Evolutionary conservation across 768 basidiomycete genomes (phyloP), one percentile per base, ranked within the genome.

Genomic region (Lepiota venenata): DNA sequence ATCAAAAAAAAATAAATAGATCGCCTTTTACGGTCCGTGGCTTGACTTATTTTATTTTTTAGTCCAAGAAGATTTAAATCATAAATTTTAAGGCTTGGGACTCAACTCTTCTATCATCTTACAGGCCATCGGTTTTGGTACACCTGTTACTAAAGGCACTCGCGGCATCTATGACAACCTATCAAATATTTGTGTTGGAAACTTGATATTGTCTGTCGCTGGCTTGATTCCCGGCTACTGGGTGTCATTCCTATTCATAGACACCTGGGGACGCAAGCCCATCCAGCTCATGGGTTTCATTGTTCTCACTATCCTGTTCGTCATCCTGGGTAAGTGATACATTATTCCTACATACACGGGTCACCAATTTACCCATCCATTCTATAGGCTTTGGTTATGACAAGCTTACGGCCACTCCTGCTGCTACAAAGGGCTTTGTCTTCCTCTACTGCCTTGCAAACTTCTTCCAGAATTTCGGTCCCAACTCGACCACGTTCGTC

Each of bases 391-490:
- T 89, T 65, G 85, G 71, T 14, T 90, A 79, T 58, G 75, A 87
- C 64, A 76, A 72, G 61, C 74, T 84, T 50, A 83, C 43, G 46
- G 74, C 76, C 27, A 78, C 75, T 1, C 3, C 59, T 2, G 10
- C 66, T 2, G 66, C 71, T 16, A 75, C 46, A 14, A 81, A 82
- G 35, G 88, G 76, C 2, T 92, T 93, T 66, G 84, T 91, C 46
- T 86, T 88, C 72, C 79, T 91, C 22, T 93, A 93, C 73, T 89
- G 89, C 66, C 73, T 93, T n/a, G 80, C 89, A 61, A 87, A 89
- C 66, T 91, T 91, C 74, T 91, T 92, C 86, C 87, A 90, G 73
- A 93, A 93, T 71, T 93, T 91, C 58, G 91, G 88, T 1, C 88
- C 86, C 9, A 90, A 91, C 61, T 80, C 79, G 0, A 92, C 88